Base-by-base conservation (phyloP, 805 yeast species). In the Hanseniaspora mollemarum region DNA sequence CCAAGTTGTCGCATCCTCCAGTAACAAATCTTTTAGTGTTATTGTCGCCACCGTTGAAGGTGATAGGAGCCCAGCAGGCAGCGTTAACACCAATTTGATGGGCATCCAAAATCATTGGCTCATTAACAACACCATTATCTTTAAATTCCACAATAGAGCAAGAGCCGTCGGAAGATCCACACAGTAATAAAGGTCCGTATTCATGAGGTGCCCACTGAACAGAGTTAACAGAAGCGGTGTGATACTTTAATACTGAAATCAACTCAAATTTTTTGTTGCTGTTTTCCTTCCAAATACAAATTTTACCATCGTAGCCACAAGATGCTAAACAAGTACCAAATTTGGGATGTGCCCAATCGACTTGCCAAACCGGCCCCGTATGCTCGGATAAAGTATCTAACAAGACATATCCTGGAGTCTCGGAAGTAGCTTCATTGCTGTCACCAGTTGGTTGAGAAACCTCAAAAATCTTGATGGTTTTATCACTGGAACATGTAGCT, bases 301-400 rank as follows among this genome's bases (percentile, higher is more conserved):
- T 96, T 61, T 83, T 83, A 50, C 98, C 98, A 63, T 92, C 96
- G 62, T 87, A 92, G 1, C 96, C 87, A 59, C 95, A 86, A 24
- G 95, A 83, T 1, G 98, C 98, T 56, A 92, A 73, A 56, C 90
- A 86, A 13, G 87, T 82, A 36, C 98, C 98, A 62, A 90, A 92
- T 66, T 90, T 90, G 29, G 98, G 98, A 64, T 92, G 98, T 2
- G 97, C 97, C 98, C 98, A 92, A 50, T 86, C 78, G 19, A 87
- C 94, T 69, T 90, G 95, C 98, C 98, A 92, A 43, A 92, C 96
- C 12, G 98, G 97, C 31, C 97, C 98, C 55, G 87, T 96, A 66
- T 92, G 98, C 35, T 94, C 96, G 44, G 77, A 73, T 56, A 92
- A 71, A 1, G 97, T 88, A 57, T 87, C 96, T 18, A 83, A 74